Evolutionary conservation across 352 stramenopile genomes (phyloP).

Genomic region (Globisporangium rhizosaccharum): DNA sequence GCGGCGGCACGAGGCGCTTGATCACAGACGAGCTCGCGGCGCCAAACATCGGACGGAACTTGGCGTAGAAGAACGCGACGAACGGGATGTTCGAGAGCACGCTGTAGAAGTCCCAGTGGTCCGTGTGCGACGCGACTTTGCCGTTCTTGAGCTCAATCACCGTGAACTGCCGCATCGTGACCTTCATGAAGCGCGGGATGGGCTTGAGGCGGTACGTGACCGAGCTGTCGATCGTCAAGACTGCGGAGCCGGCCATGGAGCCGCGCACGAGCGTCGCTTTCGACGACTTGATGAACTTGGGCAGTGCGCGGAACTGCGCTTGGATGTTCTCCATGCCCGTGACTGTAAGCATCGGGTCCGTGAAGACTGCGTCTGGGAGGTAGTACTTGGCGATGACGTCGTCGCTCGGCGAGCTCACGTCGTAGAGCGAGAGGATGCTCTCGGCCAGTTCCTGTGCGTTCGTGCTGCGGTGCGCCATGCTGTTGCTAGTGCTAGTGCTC

Average conservation of each 20-base stretch:
- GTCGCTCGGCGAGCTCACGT: slow-evolving; percentile 60
- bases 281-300: slow-evolving; percentile 70
- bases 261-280: slow-evolving; percentile 77
- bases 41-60: slow-evolving; percentile 73
- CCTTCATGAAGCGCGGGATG: slow-evolving; percentile 65
- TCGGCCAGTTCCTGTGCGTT: slow-evolving; percentile 74
- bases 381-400: slow-evolving; percentile 79
- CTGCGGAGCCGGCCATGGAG: slow-evolving; percentile 71
- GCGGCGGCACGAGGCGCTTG: slow-evolving; percentile 47
- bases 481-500: neutral
- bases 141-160: slow-evolving; percentile 81
- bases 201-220: slow-evolving; percentile 70
- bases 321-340: slow-evolving; percentile 76
- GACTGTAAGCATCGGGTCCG: slow-evolving; percentile 72
- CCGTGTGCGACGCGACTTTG: slow-evolving; percentile 74
- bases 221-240: slow-evolving; percentile 81
- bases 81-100: slow-evolving; percentile 76
- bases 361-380: slow-evolving; percentile 69
- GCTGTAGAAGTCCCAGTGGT: slow-evolving; percentile 83
- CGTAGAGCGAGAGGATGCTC: slow-evolving; percentile 80
- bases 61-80: slow-evolving; percentile 72
- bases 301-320: slow-evolving; percentile 76
- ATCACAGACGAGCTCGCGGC: slow-evolving; percentile 61
- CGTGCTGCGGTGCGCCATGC: slow-evolving; percentile 58
- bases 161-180: slow-evolving; percentile 73